A percentile compares a stretch with the other conserved stretches of the same genome.
phyloP scores from a whole-genome alignment of 345 rosid genomes.

The Eucalyptus sideroxylon region DNA sequence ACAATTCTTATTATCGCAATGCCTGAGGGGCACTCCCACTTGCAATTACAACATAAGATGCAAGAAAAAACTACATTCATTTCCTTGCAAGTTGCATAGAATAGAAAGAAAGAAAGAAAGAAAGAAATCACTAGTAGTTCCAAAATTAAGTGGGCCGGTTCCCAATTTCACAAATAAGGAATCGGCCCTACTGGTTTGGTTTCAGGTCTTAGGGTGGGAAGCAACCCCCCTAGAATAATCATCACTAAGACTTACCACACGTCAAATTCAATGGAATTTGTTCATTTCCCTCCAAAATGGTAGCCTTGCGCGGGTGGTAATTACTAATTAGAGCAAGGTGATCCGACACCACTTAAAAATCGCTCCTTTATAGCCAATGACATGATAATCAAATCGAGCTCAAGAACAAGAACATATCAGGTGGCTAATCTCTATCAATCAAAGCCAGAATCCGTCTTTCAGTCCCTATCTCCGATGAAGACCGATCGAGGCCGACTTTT shows the following conservation, averaged over 20 bases:
- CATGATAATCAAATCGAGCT: neutral
- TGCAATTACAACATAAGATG: neutral
- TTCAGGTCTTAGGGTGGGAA: neutral
- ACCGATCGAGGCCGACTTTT: neutral
- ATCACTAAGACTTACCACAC: neutral
- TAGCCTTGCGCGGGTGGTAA: neutral
- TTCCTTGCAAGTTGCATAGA: neutral
- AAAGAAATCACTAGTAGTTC: neutral
- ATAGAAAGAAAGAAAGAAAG: neutral
- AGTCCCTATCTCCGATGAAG: neutral
- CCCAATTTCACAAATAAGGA: neutral
- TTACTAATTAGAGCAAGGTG: neutral
- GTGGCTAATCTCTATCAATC: neutral
- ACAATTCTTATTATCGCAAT: neutral
- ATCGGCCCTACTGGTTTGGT: fast-evolving
- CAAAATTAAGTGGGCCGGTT: neutral
- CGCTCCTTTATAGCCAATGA: neutral
- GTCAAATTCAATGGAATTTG: neutral
- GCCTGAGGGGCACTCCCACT: neutral
- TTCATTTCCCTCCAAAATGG: neutral
- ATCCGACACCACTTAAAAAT: neutral
- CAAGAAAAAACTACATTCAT: neutral
- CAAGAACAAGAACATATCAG: neutral
- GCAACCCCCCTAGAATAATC: neutral
- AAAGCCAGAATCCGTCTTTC: neutral